Evolutionary conservation across 257 asterid species (phyloP).

Genomic region (Solanum bulbocastanum): DNA sequence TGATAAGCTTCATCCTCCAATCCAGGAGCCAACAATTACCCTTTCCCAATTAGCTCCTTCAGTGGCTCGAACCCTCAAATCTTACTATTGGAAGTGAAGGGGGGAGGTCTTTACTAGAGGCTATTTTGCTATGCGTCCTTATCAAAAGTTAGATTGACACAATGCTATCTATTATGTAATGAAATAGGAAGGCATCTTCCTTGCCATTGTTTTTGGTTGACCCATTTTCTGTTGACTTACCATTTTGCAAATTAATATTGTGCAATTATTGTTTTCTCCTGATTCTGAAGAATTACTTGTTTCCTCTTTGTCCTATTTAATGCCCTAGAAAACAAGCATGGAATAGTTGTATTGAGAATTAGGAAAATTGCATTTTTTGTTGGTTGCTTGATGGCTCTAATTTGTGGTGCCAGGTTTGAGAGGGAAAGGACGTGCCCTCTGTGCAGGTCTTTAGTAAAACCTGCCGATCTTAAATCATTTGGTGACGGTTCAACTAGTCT

Average conservation of each 20-base stretch:
- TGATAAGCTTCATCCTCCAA: background rate
- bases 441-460: conserved; percentile 76
- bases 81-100: background rate
- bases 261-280: background rate
- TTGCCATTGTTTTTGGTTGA: background rate
- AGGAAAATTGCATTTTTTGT: background rate
- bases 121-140: background rate
- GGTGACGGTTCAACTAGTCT: conserved; percentile 71
- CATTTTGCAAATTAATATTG: background rate
- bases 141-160: background rate
- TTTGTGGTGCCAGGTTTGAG: conserved; percentile 55
- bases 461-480: conserved; percentile 60
- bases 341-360: background rate
- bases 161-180: background rate
- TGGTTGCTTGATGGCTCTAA: conserved; percentile 1
- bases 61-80: background rate
- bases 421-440: conserved; percentile 83
- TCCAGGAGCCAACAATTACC: background rate
- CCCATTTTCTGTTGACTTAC: background rate
- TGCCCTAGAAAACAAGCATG: background rate
- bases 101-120: background rate
- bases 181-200: background rate
- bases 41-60: background rate
- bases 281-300: background rate
- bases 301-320: background rate